Evolutionary conservation across 2,329 filamentous ascomycete species (phyloP), one percentile per base, ranked within the genome.

Genomic region (Alternaria brassicae): DNA sequence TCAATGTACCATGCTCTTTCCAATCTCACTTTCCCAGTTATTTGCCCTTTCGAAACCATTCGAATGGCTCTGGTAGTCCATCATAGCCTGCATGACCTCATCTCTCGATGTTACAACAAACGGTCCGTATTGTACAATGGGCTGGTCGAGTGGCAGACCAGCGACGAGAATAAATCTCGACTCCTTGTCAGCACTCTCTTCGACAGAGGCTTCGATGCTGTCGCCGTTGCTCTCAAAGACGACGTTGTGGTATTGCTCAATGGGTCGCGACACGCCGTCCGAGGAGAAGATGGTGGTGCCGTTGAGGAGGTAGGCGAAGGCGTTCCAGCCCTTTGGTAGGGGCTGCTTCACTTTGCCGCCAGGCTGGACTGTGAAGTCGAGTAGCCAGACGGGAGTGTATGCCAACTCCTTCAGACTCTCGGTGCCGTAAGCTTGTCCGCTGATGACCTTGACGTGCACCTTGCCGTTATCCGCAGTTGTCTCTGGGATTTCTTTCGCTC

Each of bases 361-460:
- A 0, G 93, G 93, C 70, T 87, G 81, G 53, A 98, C 86, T 19
- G 86, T 88, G 51, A 97, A 82, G 75, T 98, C 94, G 42, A 98
- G 83, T 62, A 97, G 84, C 94, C 94, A 98, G n/a, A 98, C 93
- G 0, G 95, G 95, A 2, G 94, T 98, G 79, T 98, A 97, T 13
- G 94, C 93, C 42, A 98, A 83, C 73, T 98, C 93, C 75, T 94
- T 88, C 53, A 97, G 86, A 13, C 89, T 92, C 74, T 97, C 93
- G 52, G 95, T 86, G 42, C 92, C 93, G 71, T 93, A 89, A 54
- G 88, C 89, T 75, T 90, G 88, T 19, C 94, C 95, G 1, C 89
- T 93, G 69, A 98, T 98, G 67, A 98, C 91, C 80, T 97, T 97
- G 67, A 98, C 84, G 39, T 83, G 84, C 17, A 96, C 92, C 63